Evolutionary conservation across 2,329 filamentous ascomycete genomes (phyloP).

Genomic region (Chaetomium sp.): DNA sequence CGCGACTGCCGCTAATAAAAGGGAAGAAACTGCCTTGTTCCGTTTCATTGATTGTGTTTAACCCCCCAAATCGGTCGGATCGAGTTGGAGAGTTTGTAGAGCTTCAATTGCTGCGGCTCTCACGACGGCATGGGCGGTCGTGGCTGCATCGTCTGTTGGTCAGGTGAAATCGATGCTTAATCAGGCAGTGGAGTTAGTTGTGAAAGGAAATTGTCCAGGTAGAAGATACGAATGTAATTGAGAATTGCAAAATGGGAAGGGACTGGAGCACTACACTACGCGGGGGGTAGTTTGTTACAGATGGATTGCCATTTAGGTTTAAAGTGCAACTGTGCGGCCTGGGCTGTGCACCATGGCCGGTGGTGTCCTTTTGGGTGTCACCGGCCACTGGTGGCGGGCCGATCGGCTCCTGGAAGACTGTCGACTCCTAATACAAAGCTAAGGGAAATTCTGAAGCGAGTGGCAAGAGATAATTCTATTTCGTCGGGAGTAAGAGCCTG

Average conservation of each 20-base stretch:
- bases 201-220: no score
- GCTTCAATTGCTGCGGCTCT: not conserved
- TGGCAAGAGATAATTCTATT: no score
- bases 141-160: not conserved
- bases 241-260: no score
- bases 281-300: no score
- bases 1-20: conserved; percentile 5
- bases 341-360: not conserved
- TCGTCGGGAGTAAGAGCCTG: no score
- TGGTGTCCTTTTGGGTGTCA: not conserved
- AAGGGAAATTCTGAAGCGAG: no score
- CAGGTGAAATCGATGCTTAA: not conserved
- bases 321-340: not conserved
- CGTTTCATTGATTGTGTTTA: conserved; percentile 10
- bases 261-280: no score
- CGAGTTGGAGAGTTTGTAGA: not conserved
- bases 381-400: not conserved
- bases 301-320: no score
- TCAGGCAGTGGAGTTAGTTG: no score
- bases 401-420: not conserved
- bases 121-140: not conserved
- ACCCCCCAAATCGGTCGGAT: not conserved
- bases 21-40: conserved; percentile 1
- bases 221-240: no score
- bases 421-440: not conserved